Percentiles rank a stretch among this genome's conserved stretches.
Conservation (phyloP, 2,329 filamentous ascomycete species). For the Fusarium succisae region DNA sequence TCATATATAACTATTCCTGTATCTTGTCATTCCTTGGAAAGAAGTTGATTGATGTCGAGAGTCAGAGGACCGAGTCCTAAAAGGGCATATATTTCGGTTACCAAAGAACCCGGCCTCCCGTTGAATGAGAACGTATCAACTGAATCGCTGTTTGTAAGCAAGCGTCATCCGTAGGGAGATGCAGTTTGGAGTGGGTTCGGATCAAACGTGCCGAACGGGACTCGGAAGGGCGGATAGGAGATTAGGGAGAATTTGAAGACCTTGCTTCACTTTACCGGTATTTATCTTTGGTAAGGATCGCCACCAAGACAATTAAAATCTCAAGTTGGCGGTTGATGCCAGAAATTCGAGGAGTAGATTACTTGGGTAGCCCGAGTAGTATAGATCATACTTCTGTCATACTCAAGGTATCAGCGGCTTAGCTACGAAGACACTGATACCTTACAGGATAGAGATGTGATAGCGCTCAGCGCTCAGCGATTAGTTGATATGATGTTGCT, state of each 20-base stretch:
- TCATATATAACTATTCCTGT: rapidly evolving
- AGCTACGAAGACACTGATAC: neutral
- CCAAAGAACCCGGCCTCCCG: rapidly evolving
- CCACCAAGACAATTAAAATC: rapidly evolving
- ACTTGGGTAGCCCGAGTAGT: neutral
- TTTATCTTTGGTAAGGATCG: rapidly evolving
- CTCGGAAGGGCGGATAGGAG: neutral
- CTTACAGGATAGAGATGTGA: rapidly evolving
- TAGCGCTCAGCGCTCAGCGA: rapidly evolving
- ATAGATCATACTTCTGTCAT: neutral
- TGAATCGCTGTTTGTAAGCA: no score
- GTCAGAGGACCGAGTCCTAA: rapidly evolving
- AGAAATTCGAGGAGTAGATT: neutral
- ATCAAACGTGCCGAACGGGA: neutral
- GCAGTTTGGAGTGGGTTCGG: neutral
- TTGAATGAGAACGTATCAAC: rapidly evolving
- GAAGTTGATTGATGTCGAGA: neutral
- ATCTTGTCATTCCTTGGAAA: neutral
- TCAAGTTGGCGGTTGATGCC: rapidly evolving
- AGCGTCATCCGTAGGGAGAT: neutral
- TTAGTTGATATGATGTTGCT: neutral
- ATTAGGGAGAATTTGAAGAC: neutral
- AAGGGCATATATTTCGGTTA: rapidly evolving
- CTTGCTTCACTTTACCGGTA: no score
- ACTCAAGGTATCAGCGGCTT: neutral